A percentile compares a stretch with the other conserved stretches of the same genome.
Evolutionary conservation across 139 green algal species (phyloP).

Genomic region (Chara braunii): DNA sequence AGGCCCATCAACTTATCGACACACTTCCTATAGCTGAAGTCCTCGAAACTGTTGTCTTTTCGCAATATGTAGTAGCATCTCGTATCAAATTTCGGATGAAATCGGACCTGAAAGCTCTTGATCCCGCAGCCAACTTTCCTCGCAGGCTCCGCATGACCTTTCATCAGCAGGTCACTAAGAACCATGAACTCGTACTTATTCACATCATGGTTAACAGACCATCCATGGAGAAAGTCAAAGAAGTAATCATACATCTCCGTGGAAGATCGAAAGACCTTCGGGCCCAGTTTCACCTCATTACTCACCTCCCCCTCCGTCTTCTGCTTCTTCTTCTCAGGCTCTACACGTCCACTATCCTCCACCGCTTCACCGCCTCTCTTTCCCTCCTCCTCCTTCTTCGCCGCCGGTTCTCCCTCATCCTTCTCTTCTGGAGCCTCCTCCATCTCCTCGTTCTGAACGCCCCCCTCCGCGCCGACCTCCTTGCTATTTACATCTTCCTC

Average conservation of each 20-base stretch:
- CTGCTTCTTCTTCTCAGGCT: constrained; percentile 2
- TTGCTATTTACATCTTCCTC: too few relatives aligned
- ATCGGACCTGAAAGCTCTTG: constrained; percentile 26
- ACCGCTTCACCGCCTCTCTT: constrained; percentile 11
- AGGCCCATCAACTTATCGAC: constrained; percentile 29
- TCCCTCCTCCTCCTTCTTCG: background rate
- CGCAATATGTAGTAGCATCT: constrained; percentile 39
- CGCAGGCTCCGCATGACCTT: constrained; percentile 31
- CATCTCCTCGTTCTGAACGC: background rate
- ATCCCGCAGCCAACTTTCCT: constrained; percentile 28
- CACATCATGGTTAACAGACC: constrained; percentile 16
- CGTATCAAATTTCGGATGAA: constrained; percentile 32
- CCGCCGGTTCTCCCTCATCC: constrained; percentile 14
- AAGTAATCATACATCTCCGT: constrained; percentile 34
- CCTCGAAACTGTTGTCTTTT: constrained; percentile 34
- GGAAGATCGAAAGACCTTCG: constrained; percentile 5
- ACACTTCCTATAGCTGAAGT: constrained; percentile 50
- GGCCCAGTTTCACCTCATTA: constrained; percentile 13
- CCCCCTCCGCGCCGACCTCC: background rate
- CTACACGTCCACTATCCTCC: background rate
- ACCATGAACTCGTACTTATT: constrained; percentile 45
- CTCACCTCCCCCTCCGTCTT: background rate
- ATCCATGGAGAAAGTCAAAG: constrained; percentile 23
- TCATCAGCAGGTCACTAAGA: constrained; percentile 37
- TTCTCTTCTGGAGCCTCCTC: constrained; percentile 13